Evolutionary conservation across 768 basidiomycete species (phyloP).

Genomic region (Serendipita sp.): DNA sequence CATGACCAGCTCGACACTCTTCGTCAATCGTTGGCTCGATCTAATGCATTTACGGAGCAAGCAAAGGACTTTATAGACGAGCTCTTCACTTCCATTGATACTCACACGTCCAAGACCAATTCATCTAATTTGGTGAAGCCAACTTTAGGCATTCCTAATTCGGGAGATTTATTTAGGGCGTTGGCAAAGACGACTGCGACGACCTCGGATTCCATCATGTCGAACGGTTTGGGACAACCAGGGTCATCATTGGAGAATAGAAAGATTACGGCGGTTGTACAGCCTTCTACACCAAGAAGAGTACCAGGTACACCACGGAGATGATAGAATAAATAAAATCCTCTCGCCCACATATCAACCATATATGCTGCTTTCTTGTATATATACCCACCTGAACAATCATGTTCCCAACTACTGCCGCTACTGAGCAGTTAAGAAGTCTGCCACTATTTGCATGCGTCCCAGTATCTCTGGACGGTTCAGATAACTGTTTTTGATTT

Average conservation of each 20-base stretch:
- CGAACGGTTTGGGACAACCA: neutral
- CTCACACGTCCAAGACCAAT: neutral
- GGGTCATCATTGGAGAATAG: neutral
- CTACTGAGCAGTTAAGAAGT: no score
- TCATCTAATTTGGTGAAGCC: neutral
- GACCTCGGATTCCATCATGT: neutral
- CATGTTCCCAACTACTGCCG: no score
- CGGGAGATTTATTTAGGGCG: neutral
- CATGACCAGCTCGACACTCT: neutral
- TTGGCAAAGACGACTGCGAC: neutral
- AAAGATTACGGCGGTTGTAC: neutral
- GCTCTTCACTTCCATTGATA: neutral
- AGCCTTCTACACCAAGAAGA: neutral
- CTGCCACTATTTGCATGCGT: no score
- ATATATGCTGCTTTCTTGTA: no score
- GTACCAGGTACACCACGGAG: neutral
- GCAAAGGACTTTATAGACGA: slow-evolving; percentile 5
- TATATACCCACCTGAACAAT: no score
- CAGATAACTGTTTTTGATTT: no score
- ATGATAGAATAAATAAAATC: no score
- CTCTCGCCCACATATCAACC: no score
- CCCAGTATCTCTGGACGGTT: no score
- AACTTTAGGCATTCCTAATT: neutral
- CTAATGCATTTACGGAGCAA: slow-evolving; percentile 1
- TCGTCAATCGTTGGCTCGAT: neutral